Evolutionary conservation across 257 asterid species (phyloP).

Genomic region (Capsicum pubescens): DNA sequence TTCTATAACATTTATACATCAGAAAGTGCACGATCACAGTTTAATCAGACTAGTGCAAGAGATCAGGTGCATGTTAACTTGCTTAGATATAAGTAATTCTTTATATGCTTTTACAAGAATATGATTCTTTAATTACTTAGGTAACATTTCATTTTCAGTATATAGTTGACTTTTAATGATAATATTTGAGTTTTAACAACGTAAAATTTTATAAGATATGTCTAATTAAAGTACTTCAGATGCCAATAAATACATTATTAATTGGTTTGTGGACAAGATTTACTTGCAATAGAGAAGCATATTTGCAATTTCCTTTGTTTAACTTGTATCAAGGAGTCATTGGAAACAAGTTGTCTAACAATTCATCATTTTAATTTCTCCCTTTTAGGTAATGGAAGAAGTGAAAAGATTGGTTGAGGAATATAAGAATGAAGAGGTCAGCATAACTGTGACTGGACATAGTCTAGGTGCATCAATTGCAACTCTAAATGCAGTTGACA

Average conservation of each 20-base stretch:
- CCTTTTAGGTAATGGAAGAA: constrained; percentile 62
- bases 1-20: constrained; percentile 79
- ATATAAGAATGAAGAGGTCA: constrained; percentile 67
- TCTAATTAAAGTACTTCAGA: neutral
- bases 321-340: no score
- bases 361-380: neutral
- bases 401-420: constrained; percentile 63
- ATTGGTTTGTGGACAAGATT: neutral
- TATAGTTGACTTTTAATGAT: neutral
- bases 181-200: no score
- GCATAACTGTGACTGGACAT: constrained; percentile 77
- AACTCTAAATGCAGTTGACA: constrained; percentile 68
- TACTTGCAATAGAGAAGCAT: neutral
- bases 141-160: neutral
- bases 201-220: neutral
- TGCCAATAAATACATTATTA: neutral
- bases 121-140: neutral
- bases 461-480: constrained; percentile 80
- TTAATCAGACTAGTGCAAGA: constrained; percentile 64
- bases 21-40: constrained; percentile 62
- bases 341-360: no score
- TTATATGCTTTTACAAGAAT: neutral
- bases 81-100: neutral
- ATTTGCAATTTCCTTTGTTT: neutral
- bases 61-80: constrained; percentile 52